Conservation (phyloP, 2,329 filamentous ascomycete genomes). For the Phaeophleospora eucalypticola region DNA sequence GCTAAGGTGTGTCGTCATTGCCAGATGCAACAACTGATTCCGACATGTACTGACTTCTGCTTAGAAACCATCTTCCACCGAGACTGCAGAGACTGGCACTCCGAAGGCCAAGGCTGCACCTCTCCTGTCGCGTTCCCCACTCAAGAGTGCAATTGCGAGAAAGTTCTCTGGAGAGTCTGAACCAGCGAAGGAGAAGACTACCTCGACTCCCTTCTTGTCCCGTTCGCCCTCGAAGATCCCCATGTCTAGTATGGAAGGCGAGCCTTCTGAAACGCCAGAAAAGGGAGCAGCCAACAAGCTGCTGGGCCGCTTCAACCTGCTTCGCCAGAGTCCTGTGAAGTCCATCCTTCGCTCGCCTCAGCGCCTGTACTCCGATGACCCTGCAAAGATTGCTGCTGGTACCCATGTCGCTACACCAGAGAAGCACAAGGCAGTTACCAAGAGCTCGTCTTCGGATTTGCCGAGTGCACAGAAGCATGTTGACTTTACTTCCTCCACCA, state of each 20-base stretch:
- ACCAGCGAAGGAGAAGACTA: constrained; percentile 11
- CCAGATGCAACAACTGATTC: too few relatives aligned
- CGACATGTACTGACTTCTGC: too few relatives aligned
- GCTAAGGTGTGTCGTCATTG: background rate
- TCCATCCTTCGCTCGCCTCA: constrained; percentile 60
- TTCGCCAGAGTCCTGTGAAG: constrained; percentile 53
- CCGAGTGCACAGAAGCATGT: constrained; percentile 76
- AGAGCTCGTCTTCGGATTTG: constrained; percentile 26
- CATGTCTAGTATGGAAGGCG: constrained; percentile 4
- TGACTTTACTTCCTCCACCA: constrained; percentile 67
- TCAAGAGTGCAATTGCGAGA: constrained; percentile 26
- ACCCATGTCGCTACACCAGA: constrained; percentile 51
- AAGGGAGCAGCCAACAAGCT: constrained; percentile 32
- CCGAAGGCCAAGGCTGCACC: constrained; percentile 19
- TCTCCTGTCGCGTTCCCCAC: constrained; percentile 27
- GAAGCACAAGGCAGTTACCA: constrained; percentile 18
- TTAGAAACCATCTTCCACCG: constrained; percentile 8
- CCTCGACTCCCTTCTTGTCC: constrained; percentile 28
- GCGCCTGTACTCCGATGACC: constrained; percentile 57
- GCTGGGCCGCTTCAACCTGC: constrained; percentile 44
- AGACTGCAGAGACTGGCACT: background rate
- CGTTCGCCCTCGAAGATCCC: constrained; percentile 32
- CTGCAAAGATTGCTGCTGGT: constrained; percentile 55
- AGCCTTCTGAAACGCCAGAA: constrained; percentile 26
- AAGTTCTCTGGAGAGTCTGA: constrained; percentile 15